Evolutionary conservation across 192 early-diverging fungal genomes (phyloP).

Genomic region (Umbelopsis sp.): DNA sequence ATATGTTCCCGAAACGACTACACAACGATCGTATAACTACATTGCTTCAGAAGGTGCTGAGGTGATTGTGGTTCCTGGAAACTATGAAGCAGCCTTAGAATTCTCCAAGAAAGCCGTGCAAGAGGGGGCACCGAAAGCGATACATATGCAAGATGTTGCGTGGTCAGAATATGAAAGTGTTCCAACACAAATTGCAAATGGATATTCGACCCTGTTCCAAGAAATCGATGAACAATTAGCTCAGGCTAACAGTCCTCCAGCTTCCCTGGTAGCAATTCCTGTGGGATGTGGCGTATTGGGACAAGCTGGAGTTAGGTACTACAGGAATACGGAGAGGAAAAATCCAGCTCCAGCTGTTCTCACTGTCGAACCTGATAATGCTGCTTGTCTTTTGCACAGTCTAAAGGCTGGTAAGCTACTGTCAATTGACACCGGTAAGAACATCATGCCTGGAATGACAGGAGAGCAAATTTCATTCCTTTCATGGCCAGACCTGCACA

Average conservation of each 20-base stretch:
- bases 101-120: background rate
- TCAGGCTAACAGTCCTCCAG: background rate
- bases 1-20: background rate
- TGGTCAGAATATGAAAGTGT: background rate
- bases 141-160: background rate
- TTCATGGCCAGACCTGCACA: slow-evolving; percentile 1
- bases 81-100: background rate
- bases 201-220: background rate
- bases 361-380: background rate
- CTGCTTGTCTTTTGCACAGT: background rate
- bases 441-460: slow-evolving; percentile 9
- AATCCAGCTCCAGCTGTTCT: background rate
- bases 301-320: slow-evolving; percentile 2
- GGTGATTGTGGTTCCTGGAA: background rate
- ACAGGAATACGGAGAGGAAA: background rate
- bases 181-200: background rate
- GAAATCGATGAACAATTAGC: background rate
- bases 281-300: background rate
- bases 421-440: background rate
- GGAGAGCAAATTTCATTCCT: background rate
- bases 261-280: background rate
- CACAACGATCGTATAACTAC: background rate
- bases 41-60: slow-evolving; percentile 7
- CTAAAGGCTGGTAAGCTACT: background rate
- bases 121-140: background rate